Base-by-base conservation (phyloP, 2,329 filamentous ascomycete genomes). In the Fusarium sp. region DNA sequence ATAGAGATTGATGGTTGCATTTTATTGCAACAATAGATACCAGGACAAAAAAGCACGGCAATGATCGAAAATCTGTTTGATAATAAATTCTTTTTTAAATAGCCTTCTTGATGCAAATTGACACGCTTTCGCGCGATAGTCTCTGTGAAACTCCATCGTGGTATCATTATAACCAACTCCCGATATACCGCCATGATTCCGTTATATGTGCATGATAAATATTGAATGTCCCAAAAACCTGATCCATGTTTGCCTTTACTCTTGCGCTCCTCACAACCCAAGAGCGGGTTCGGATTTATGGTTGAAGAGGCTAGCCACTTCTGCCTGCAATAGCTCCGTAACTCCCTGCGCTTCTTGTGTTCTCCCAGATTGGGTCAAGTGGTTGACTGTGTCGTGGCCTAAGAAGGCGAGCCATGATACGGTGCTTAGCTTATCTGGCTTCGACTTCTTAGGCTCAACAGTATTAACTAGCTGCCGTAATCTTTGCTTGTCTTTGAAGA, bases 331-430 rank as follows among this genome's bases (percentile, higher is more conserved):
- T 8, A 85, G 65, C 39, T 81, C 76, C 8, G 83, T 80, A 3
- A 88, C 78, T 15, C 79, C 76, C 45, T 84, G 80, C 1, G 86
- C 86, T 71, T 87, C 83, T 9, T 81, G 79, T 12, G 78, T 79
- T 72, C 82, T 78, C 15, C 86, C 85, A 4, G 80, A 78, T 36
- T 82, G 80, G 18, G 81, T 80, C n/a, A 88, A 78, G 59, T 85
- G 81, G 53, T 83, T 83, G 59, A 86, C 82, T 0, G 86, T 86
- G 62, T 88, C 86, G n/a, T 85, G 80, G 13, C 83, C 84, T 35
- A 88, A 79, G 26, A 82, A 82, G 6, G 80, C 79, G 22, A 84
- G 76, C 83, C 83, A 84, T 5, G 79, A 79, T n/a, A 81, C 63
- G 11, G 78, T 71, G 45, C 76, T 77, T 66, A 84, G 78, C 69